Evolutionary conservation across 148 eudicot genomes (phyloP).

Genomic region (Rhododendron griersonianum): DNA sequence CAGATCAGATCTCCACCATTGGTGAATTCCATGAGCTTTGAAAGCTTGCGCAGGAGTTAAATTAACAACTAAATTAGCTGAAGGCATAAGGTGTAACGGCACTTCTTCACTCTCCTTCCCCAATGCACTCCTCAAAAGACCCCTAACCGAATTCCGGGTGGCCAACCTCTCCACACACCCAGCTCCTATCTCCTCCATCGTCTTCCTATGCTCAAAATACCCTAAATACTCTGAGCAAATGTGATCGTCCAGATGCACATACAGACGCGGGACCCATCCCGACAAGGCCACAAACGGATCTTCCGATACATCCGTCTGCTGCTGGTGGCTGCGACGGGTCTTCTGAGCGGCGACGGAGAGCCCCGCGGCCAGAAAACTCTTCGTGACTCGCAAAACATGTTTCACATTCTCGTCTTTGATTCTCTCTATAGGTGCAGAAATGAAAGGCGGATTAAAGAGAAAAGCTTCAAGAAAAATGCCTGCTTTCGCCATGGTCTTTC

Average conservation of each 20-base stretch:
- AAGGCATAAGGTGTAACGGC: slow-evolving; percentile 73
- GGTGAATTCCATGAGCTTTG: slow-evolving; percentile 77
- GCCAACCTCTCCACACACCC: slow-evolving; percentile 56
- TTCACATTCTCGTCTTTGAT: slow-evolving; percentile 73
- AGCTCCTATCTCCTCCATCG: slow-evolving; percentile 58
- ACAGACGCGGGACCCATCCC: slow-evolving; percentile 46
- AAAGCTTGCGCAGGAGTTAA: slow-evolving; percentile 37
- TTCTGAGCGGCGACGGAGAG: slow-evolving; percentile 56
- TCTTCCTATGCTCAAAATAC: slow-evolving; percentile 52
- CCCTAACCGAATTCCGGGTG: slow-evolving; percentile 76
- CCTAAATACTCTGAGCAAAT: slow-evolving; percentile 61
- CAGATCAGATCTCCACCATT: slow-evolving; percentile 78
- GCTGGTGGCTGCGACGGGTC: slow-evolving; percentile 8
- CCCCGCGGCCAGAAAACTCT: slow-evolving; percentile 83
- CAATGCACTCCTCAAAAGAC: slow-evolving; percentile 58
- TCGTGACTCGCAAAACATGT: slow-evolving; percentile 71
- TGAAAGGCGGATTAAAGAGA: slow-evolving; percentile 82
- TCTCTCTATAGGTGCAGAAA: slow-evolving; percentile 74
- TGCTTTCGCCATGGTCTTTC: slow-evolving; percentile 67
- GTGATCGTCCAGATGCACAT: slow-evolving; percentile 48
- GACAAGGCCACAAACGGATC: slow-evolving; percentile 35
- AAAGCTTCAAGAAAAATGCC: slow-evolving; percentile 60
- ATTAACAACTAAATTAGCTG: slow-evolving; percentile 64
- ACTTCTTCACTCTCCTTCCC: slow-evolving; percentile 41
- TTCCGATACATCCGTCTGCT: slow-evolving; percentile 18